A percentile compares a stretch with the other conserved stretches of the same genome.
These are phyloP conservation scores for Priceomyces castillae DNA, from an alignment of 805 yeast genomes.

Conservation along the genomic window DNA sequence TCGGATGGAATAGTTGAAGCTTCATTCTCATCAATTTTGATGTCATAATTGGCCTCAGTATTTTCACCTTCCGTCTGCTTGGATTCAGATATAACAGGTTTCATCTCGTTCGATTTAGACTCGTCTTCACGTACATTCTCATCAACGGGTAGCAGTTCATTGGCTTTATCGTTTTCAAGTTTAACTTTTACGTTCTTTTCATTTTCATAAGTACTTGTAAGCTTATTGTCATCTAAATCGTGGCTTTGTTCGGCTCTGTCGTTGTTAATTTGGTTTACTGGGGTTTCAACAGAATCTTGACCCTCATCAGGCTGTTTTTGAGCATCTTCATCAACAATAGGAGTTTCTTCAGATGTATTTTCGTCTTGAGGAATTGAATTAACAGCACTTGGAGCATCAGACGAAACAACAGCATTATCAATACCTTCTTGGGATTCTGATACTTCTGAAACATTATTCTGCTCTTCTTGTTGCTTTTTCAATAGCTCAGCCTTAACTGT, in stretches of 20 bases:
- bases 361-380: background rate
- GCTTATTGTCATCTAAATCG: too few species aligned
- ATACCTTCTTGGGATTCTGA: too few species aligned
- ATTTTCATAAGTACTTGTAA: too few species aligned
- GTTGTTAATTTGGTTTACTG: too few species aligned
- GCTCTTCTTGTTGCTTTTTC: conserved; percentile 19
- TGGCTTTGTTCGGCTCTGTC: too few species aligned
- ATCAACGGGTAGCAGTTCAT: too few species aligned
- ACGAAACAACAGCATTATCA: too few species aligned
- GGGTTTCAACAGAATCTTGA: too few species aligned
- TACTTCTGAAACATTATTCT: background rate
- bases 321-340: background rate
- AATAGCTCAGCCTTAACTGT: conserved; percentile 25
- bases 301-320: background rate
- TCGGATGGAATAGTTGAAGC: conserved; percentile 2
- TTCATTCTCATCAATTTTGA: conserved; percentile 7
- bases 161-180: background rate
- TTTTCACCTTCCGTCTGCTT: background rate
- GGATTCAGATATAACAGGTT: too few species aligned
- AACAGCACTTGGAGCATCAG: conserved; percentile 5
- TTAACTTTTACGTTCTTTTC: too few species aligned
- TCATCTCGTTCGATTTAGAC: too few species aligned
- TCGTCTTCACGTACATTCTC: too few species aligned
- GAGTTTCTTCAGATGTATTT: background rate
- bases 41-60: conserved; percentile 9